Conservation (phyloP, 2,329 filamentous ascomycete genomes). For the Colletotrichum spinosum region DNA sequence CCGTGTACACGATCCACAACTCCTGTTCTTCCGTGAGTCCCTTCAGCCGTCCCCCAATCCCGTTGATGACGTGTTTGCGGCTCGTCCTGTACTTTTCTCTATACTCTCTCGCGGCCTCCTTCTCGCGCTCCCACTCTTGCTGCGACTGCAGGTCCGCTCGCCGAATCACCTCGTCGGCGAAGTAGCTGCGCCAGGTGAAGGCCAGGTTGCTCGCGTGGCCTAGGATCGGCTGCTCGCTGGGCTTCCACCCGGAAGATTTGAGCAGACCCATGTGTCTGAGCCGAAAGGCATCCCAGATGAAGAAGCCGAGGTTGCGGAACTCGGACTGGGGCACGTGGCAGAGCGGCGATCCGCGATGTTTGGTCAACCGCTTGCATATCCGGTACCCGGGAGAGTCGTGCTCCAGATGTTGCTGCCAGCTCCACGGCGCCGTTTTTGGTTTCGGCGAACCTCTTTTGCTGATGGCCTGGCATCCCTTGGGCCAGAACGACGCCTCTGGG, state of each 20-base stretch:
- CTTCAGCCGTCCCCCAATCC: too few relatives aligned
- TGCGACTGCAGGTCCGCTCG: neutral
- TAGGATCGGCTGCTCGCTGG: neutral
- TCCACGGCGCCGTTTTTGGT: neutral
- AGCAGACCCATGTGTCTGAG: neutral
- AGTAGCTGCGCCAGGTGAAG: neutral
- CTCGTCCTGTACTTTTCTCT: too few relatives aligned
- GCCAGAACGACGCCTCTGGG: too few relatives aligned
- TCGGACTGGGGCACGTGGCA: neutral
- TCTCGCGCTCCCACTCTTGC: neutral
- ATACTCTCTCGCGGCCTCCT: too few relatives aligned
- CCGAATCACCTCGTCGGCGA: neutral
- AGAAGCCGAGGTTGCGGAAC: neutral
- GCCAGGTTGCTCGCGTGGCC: neutral
- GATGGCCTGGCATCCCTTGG: neutral
- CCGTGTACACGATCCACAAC: too few relatives aligned
- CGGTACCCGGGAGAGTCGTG: neutral
- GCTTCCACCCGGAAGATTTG: neutral
- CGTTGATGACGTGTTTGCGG: too few relatives aligned
- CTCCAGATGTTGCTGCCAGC: neutral
- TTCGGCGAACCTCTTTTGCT: neutral
- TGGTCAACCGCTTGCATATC: neutral
- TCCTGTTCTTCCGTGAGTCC: too few relatives aligned
- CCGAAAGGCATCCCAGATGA: neutral
- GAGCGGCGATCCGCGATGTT: neutral